Conservation (phyloP, 2,329 filamentous ascomycete genomes). For the Penicillium sp. region DNA sequence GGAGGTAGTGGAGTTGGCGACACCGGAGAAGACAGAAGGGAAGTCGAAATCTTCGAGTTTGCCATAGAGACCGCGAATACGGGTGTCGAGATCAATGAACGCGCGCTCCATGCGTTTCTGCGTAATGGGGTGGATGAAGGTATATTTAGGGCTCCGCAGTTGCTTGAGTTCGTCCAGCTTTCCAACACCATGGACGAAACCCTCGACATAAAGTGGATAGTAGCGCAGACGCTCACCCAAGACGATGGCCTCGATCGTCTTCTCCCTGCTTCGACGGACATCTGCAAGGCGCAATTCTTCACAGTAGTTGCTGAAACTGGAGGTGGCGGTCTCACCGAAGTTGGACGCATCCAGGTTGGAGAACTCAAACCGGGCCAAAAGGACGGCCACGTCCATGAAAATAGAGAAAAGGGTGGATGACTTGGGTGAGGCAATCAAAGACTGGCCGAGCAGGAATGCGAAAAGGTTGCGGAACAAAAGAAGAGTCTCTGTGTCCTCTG, state of each 20-base stretch:
- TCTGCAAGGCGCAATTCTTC: slow-evolving; percentile 76
- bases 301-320: slow-evolving; percentile 60
- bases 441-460: slow-evolving; percentile 62
- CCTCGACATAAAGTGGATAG: slow-evolving; percentile 80
- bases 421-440: slow-evolving; percentile 58
- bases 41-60: slow-evolving; percentile 89
- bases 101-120: slow-evolving; percentile 79
- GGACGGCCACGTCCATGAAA: slow-evolving; percentile 60
- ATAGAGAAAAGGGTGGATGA: slow-evolving; percentile 59
- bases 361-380: slow-evolving; percentile 60
- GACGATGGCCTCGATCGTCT: slow-evolving; percentile 85
- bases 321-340: slow-evolving; percentile 60
- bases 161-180: slow-evolving; percentile 74
- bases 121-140: slow-evolving; percentile 68
- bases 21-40: slow-evolving; percentile 81
- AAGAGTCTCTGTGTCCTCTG: slow-evolving; percentile 57
- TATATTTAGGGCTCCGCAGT: slow-evolving; percentile 67
- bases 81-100: slow-evolving; percentile 72
- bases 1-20: slow-evolving; percentile 78
- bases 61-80: slow-evolving; percentile 67
- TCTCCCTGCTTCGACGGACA: slow-evolving; percentile 77
- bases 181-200: slow-evolving; percentile 86
- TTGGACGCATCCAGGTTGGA: slow-evolving; percentile 62
- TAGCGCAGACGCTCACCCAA: slow-evolving; percentile 84
- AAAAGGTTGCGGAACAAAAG: slow-evolving; percentile 64